phyloP scores from a whole-genome alignment of 208 protist species.

The Trichomonas gallinae region DNA sequence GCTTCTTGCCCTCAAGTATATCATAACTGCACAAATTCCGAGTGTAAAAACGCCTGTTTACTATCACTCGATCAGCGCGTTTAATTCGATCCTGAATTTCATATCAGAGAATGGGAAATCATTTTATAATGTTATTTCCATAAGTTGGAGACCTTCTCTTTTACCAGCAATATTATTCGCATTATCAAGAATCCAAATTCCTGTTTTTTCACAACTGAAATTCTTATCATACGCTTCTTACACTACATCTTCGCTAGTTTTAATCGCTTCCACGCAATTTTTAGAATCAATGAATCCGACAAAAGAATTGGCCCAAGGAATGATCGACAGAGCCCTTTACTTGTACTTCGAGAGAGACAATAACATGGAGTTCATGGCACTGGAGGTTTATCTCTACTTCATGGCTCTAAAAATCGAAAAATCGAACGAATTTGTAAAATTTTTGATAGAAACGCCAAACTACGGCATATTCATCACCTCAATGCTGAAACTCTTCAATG shows the following conservation, averaged over 20 bases:
- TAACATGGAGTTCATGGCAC: neutral
- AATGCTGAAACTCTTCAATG: neutral
- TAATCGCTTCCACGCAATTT: neutral
- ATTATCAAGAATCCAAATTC: neutral
- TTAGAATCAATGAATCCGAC: neutral
- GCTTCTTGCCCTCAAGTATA: neutral
- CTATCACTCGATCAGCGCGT: neutral
- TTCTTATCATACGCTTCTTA: neutral
- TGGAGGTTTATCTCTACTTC: neutral
- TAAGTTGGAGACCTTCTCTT: neutral
- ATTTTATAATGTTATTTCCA: neutral
- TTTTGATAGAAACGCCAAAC: neutral
- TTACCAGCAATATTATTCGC: neutral
- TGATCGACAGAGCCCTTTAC: neutral
- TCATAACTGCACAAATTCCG: neutral
- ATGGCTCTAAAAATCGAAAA: neutral
- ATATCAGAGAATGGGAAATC: neutral
- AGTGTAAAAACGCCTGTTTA: neutral
- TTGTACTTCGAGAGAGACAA: neutral
- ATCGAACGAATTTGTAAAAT: neutral
- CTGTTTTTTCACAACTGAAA: neutral
- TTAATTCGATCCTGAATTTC: neutral
- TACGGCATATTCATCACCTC: neutral
- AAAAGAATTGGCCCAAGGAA: neutral
- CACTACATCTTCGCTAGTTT: neutral